Percentiles rank a stretch among this genome's conserved stretches.
These are phyloP conservation scores for Aspergillus sclerotiicarbonarius DNA, from an alignment of 495 filamentous ascomycete species.

Conservation along the genomic window DNA sequence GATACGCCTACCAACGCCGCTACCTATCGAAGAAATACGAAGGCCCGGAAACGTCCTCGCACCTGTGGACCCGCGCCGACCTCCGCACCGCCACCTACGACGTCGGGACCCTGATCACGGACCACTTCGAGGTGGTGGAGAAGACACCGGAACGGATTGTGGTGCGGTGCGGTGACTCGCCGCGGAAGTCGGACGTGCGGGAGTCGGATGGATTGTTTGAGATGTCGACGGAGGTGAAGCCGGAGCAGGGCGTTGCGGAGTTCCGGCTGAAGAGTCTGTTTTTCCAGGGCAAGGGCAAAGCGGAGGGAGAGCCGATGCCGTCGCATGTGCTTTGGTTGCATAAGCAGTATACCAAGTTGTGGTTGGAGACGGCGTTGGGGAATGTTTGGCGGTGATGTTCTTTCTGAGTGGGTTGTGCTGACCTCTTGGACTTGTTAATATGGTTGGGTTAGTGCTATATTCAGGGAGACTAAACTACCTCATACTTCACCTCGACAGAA, in stretches of 20 bases:
- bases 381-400: slow-evolving; percentile 25
- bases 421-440: no score
- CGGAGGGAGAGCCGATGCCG: slow-evolving; percentile 51
- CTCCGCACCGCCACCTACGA: slow-evolving; percentile 56
- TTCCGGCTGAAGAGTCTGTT: slow-evolving; percentile 68
- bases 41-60: slow-evolving; percentile 54
- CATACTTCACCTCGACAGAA: no score
- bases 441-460: no score
- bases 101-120: slow-evolving; percentile 63
- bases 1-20: slow-evolving; percentile 61
- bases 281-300: slow-evolving; percentile 54
- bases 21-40: slow-evolving; percentile 63
- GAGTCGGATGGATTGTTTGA: slow-evolving; percentile 68
- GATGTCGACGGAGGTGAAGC: slow-evolving; percentile 61
- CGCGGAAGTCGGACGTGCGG: slow-evolving; percentile 53
- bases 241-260: slow-evolving; percentile 56
- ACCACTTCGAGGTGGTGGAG: slow-evolving; percentile 75
- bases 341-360: slow-evolving; percentile 61
- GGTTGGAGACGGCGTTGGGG: slow-evolving; percentile 54
- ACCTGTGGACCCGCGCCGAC: slow-evolving; percentile 61
- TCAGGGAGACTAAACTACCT: no score
- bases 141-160: slow-evolving; percentile 59
- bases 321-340: slow-evolving; percentile 56
- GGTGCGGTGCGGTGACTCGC: slow-evolving; percentile 67
- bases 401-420: no score